These are phyloP conservation scores for Fusarium solani-melongenae DNA, from an alignment of 2,329 filamentous ascomycete genomes.

Conservation along the genomic window DNA sequence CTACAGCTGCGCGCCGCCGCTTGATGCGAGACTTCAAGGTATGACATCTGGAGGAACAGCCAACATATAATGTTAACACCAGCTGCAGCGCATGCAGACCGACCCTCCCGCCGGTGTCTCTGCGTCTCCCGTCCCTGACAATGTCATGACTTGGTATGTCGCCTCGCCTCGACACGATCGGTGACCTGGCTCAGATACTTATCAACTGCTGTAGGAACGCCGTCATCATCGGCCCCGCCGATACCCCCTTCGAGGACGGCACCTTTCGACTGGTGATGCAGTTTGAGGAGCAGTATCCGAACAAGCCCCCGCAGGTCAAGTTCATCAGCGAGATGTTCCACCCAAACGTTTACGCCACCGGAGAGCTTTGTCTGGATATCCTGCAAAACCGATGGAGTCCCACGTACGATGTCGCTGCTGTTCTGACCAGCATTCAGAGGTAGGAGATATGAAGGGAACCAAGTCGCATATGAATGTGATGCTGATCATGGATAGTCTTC, in stretches of 20 bases:
- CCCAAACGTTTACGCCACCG: conserved; percentile 97
- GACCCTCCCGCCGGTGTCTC: conserved; percentile 97
- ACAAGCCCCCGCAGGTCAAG: conserved; percentile 97
- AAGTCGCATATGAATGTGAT: neutral
- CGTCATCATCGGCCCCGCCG: conserved; percentile 95
- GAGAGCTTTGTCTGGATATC: conserved; percentile 96
- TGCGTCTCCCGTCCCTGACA: conserved; percentile 93
- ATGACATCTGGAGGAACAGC: conserved; percentile 41
- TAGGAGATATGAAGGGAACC: conserved; percentile 48
- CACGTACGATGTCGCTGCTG: conserved; percentile 97
- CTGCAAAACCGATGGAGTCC: conserved; percentile 98
- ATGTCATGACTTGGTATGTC: conserved; percentile 93
- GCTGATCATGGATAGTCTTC: conserved; percentile 69
- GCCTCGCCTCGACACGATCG: conserved; percentile 13
- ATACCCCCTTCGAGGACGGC: conserved; percentile 98
- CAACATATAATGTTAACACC: conserved; percentile 17
- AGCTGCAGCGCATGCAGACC: conserved; percentile 91
- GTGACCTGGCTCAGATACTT: conserved; percentile 19
- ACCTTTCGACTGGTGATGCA: conserved; percentile 99
- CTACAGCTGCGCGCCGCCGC: conserved; percentile 92
- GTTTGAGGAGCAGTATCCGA: conserved; percentile 98
- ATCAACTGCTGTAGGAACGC: conserved; percentile 78
- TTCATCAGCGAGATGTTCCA: conserved; percentile 99
- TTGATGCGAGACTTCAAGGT: conserved; percentile 99
- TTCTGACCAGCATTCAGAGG: conserved; percentile 98